These are phyloP conservation scores for Quercus dentata DNA, from an alignment of 306 rosid species.

Conservation along the genomic window DNA sequence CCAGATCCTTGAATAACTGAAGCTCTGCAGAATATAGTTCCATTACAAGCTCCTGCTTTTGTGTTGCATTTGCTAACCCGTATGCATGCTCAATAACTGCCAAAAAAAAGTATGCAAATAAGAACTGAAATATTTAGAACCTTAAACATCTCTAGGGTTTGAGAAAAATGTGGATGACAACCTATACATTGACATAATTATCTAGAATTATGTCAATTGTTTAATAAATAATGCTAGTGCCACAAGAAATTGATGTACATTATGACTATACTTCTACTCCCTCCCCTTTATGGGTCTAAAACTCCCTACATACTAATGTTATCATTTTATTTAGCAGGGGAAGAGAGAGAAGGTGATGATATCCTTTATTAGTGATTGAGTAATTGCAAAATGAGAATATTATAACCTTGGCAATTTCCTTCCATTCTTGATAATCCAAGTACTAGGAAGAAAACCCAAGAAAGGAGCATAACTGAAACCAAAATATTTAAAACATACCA, in stretches of 20 bases:
- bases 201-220: neutral
- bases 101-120: neutral
- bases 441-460: neutral
- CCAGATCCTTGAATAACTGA: conserved; percentile 77
- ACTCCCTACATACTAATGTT: neutral
- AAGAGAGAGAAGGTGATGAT: too few relatives aligned
- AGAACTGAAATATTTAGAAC: neutral
- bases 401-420: neutral
- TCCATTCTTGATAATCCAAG: neutral
- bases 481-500: conserved; percentile 45
- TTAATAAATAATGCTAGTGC: conserved; percentile 6
- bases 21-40: conserved; percentile 82
- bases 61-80: conserved; percentile 65
- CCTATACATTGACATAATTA: neutral
- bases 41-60: conserved; percentile 76
- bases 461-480: conserved; percentile 1
- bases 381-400: neutral
- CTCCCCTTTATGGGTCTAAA: neutral
- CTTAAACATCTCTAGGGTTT: neutral
- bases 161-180: conserved; percentile 8
- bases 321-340: neutral
- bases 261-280: neutral
- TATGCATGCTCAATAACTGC: conserved; percentile 91
- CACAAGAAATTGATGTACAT: neutral
- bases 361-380: neutral